phyloP scores from a whole-genome alignment of 1,284 basidiomycete species.

The Marasmius sp. region DNA sequence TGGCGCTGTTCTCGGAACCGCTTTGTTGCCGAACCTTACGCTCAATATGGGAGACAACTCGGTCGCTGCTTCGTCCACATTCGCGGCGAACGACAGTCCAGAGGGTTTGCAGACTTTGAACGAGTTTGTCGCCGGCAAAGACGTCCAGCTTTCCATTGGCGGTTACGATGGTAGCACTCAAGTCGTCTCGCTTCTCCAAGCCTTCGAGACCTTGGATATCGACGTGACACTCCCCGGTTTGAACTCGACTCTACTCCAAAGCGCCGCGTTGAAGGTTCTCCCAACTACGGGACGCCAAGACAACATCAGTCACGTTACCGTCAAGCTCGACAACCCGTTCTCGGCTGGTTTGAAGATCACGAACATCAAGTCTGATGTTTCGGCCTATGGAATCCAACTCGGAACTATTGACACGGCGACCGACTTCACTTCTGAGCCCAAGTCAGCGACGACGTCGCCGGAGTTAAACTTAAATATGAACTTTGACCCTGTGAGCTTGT shows the following conservation, averaged over 20 bases:
- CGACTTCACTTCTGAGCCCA: constrained; percentile 55
- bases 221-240: constrained; percentile 64
- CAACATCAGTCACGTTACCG: constrained; percentile 68
- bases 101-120: constrained; percentile 66
- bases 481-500: constrained; percentile 69
- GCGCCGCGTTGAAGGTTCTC: constrained; percentile 60
- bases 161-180: constrained; percentile 66
- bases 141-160: constrained; percentile 51
- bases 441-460: constrained; percentile 60
- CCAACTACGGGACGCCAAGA: constrained; percentile 63
- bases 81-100: constrained; percentile 61
- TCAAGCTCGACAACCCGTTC: constrained; percentile 72
- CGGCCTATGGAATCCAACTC: constrained; percentile 62
- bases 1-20: constrained; percentile 54
- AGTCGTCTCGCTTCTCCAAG: constrained; percentile 58
- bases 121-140: constrained; percentile 68
- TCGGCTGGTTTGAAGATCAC: constrained; percentile 61
- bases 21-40: constrained; percentile 58
- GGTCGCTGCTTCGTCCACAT: constrained; percentile 46
- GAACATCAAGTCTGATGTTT: constrained; percentile 63
- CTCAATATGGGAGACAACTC: constrained; percentile 61
- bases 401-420: constrained; percentile 63
- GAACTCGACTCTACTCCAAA: constrained; percentile 54
- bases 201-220: constrained; percentile 65
- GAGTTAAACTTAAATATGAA: constrained; percentile 65